phyloP scores from a whole-genome alignment of 1,284 basidiomycete genomes.

The Pyrrhoderma noxium region DNA sequence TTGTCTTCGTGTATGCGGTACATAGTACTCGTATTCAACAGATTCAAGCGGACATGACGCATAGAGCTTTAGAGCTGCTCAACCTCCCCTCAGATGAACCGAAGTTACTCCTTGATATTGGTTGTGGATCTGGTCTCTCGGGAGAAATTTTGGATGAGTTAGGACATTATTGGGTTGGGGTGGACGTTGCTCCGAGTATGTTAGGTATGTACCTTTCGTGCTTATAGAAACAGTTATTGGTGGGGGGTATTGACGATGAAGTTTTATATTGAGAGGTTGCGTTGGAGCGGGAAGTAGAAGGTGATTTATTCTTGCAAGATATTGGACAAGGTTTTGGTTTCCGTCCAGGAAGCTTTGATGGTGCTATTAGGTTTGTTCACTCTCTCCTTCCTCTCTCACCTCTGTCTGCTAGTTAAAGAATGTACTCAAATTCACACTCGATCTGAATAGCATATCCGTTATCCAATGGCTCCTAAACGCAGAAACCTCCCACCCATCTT shows the following conservation, averaged over 20 bases:
- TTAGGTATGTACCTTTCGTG: conserved; percentile 53
- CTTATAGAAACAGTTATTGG: not conserved
- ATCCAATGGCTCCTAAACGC: conserved; percentile 99
- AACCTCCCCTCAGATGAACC: conserved; percentile 73
- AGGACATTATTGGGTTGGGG: conserved; percentile 91
- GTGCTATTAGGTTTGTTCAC: conserved; percentile 81
- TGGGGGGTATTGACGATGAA: not conserved
- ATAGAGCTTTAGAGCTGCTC: conserved; percentile 88
- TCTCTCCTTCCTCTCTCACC: not conserved
- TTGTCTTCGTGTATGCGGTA: conserved; percentile 7
- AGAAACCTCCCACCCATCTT: conserved; percentile 84
- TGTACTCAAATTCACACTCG: not conserved
- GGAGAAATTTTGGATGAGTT: conserved; percentile 95
- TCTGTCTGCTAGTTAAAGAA: not conserved
- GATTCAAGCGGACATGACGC: conserved; percentile 98
- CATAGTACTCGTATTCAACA: conserved; percentile 88
- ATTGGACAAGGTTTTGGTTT: conserved; percentile 94
- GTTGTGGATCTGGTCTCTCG: conserved; percentile 96
- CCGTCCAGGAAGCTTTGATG: conserved; percentile 94
- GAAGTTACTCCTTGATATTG: conserved; percentile 89
- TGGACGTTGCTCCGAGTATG: conserved; percentile 97
- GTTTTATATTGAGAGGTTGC: conserved; percentile 69
- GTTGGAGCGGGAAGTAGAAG: conserved; percentile 87
- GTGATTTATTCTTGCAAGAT: conserved; percentile 88
- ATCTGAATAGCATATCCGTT: conserved; percentile 76